phyloP scores from a whole-genome alignment of 306 rosid species.

The Albizia julibrissin region DNA sequence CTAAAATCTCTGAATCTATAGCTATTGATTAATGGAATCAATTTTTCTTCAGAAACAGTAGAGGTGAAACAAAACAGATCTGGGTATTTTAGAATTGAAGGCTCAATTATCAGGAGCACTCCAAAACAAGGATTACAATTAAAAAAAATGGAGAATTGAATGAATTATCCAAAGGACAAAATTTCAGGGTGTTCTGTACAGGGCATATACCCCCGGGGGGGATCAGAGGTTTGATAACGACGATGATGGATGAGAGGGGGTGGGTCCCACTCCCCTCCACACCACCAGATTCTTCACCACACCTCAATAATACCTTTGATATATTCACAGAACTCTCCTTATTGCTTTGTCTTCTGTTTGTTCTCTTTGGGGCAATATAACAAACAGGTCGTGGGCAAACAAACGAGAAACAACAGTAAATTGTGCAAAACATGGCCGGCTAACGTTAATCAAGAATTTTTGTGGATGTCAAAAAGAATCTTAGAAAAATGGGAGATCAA shows the following conservation, averaged over 20 bases:
- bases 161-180: constrained; percentile 36
- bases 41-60: constrained; percentile 19
- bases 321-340: constrained; percentile 37
- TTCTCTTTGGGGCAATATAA: constrained; percentile 37
- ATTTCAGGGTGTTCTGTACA: constrained; percentile 20
- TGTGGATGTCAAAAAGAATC: constrained; percentile 45
- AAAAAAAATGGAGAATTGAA: constrained; percentile 14
- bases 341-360: background rate
- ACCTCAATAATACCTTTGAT: constrained; percentile 46
- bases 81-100: constrained; percentile 39
- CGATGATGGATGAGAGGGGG: constrained; percentile 47
- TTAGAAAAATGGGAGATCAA: background rate
- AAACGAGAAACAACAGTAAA: constrained; percentile 23
- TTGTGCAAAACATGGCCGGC: constrained; percentile 47
- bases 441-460: constrained; percentile 31
- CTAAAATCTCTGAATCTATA: constrained; percentile 18
- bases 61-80: constrained; percentile 45
- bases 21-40: constrained; percentile 18
- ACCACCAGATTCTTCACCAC: constrained; percentile 53
- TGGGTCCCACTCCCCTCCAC: constrained; percentile 43
- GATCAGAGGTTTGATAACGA: constrained; percentile 56
- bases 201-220: background rate
- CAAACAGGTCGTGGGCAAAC: constrained; percentile 42
- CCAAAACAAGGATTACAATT: constrained; percentile 36
- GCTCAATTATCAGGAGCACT: constrained; percentile 38